Base-by-base conservation (phyloP, 106 monocot species). In the Gastrodia elata region DNA sequence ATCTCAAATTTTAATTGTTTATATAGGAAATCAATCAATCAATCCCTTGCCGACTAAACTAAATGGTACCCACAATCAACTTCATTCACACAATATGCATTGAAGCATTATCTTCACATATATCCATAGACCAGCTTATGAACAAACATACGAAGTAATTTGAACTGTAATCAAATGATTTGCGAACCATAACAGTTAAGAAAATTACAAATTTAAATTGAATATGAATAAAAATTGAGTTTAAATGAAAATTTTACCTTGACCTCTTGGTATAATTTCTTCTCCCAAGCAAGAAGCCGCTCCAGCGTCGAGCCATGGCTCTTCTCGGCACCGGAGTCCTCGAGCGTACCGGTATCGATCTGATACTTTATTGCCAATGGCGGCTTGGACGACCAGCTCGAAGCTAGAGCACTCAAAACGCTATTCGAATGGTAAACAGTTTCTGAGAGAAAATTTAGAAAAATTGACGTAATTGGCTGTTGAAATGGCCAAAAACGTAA, bases 181-280 rank as follows among this genome's bases (percentile, higher is more conserved):
- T 4, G 4, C 4, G 20, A 20, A 48, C 20, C 48, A 48, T 48
- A 48, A 16, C 48, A 48, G 20, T 48, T 48, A 16, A 13, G 20
- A 16, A 20, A 48, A 1, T 18, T 48, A 48, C 14, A 48, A 48
- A 15, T 16, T 48, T 48, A n/a, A 48, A 48, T 13, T 13, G 11
- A 48, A 4, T 48, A 48, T 8, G 14, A 9, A 20, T 52, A 22
- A 52, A 67, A 38, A 67, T 67, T 7, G 15, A 13, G 7, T 61
- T 32, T 14, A 32, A 61, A 32, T 32, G 61, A 61, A 38, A 18
- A 67, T 37, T 38, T 67, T 85, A 97, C 97, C 92, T 90, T 97
- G 38, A 97, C 97, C 78, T 97, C 97, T 84, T 84, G 81, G 68
- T 93, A 97, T 42, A 97, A 90, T 83, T 97, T 97, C 81, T 93